Evolutionary conservation across 2,329 filamentous ascomycete species (phyloP), one percentile per base, ranked within the genome.

Genomic region (Monilinia laxa): DNA sequence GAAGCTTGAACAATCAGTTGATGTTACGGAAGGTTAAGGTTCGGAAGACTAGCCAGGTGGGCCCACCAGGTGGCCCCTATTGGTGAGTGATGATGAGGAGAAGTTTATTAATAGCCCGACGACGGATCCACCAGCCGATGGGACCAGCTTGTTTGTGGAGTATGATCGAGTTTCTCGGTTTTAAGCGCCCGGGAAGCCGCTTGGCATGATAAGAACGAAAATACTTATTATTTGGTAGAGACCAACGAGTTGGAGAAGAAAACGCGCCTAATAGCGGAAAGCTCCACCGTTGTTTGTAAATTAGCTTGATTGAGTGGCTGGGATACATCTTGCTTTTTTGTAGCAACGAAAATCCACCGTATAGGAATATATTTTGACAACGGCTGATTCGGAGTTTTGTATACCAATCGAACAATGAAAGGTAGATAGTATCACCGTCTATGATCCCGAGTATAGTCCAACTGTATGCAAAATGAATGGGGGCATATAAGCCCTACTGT

Each of bases 111-210:
- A 60, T 60, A 51, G 57, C 49, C 28, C 20, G 28, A 60, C 23
- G 16, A 25, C 11, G 57, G 57, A 20, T 59, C 25, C 28, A 40
- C 4, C 14, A 10, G 2, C 20, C 1, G 31, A 49, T 47, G 18
- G 42, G 4, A 5, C 11, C 23, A 59, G 28, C 10, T 47, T 16
- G 11, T 28, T n/a, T 49, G 18, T 35, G 55, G 23, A 58, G 38
- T 4, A 58, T 60, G 0, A 6, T 35, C 31, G 31, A 35, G 31
- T 35, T 35, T 35, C 31, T 49, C 4, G 45, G 5, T 49, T 35
- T 60, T 45, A 60, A 60, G 28, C 57, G 57, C 57, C 45, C 57
- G 28, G 57, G 45, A 20, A 45, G 16, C 55, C 23, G 55, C 38
- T 45, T 57, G 38, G 55, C 23, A 42, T 49, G 2, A n/a, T 40